phyloP scores from a whole-genome alignment of 495 filamentous ascomycete species.

The Chaetomium fimeti region DNA sequence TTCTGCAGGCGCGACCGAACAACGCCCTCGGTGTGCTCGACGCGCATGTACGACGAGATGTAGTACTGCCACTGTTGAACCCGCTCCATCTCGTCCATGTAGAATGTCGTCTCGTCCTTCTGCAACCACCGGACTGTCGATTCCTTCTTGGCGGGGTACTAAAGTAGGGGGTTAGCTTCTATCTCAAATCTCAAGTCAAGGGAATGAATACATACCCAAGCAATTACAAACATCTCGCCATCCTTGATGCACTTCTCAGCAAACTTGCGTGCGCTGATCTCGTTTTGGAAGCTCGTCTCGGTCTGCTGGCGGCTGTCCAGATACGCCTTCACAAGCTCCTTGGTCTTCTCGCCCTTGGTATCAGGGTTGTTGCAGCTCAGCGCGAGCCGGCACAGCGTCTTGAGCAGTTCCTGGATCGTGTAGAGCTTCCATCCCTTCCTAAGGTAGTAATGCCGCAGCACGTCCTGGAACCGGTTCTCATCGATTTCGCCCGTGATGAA shows the following conservation, averaged over 20 bases:
- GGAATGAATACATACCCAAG: constrained; percentile 65
- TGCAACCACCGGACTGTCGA: constrained; percentile 69
- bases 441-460: constrained; percentile 83
- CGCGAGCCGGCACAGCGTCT: constrained; percentile 70
- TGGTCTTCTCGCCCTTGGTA: constrained; percentile 78
- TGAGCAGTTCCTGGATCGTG: constrained; percentile 79
- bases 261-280: constrained; percentile 81
- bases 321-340: constrained; percentile 79
- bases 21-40: constrained; percentile 87
- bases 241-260: constrained; percentile 85
- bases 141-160: constrained; percentile 59
- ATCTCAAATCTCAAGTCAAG: background rate
- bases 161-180: constrained; percentile 1
- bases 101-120: constrained; percentile 77
- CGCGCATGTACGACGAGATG: constrained; percentile 80
- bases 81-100: constrained; percentile 59
- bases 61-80: constrained; percentile 83
- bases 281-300: constrained; percentile 76
- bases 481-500: constrained; percentile 84
- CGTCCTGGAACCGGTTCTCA: constrained; percentile 77
- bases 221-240: constrained; percentile 82
- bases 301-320: constrained; percentile 75
- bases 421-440: constrained; percentile 87
- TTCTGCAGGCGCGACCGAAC: constrained; percentile 59
- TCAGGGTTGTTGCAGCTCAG: constrained; percentile 73